phyloP scores from a whole-genome alignment of 2,329 filamentous ascomycete genomes.

The Ceratocystis lukuohia region DNA sequence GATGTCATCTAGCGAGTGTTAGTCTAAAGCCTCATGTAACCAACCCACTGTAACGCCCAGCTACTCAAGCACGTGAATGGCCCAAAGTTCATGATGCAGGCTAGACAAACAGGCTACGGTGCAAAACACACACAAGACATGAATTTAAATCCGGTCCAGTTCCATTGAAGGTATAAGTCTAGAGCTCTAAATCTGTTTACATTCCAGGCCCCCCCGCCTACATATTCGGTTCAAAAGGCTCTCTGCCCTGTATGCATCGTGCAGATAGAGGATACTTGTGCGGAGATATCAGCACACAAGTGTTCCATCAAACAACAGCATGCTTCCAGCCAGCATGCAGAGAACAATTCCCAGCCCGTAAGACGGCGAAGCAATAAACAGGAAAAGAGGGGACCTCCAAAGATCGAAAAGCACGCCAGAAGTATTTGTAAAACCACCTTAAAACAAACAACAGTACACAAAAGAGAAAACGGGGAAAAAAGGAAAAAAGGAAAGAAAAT shows the following conservation, averaged over 20 bases:
- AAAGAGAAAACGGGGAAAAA: not conserved
- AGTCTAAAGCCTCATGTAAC: not conserved
- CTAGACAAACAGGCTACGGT: not conserved
- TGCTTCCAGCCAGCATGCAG: conserved; percentile 4
- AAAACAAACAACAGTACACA: not conserved
- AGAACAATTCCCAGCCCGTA: conserved; percentile 2
- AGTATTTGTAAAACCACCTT: not conserved
- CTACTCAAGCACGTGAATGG: not conserved
- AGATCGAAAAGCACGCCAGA: not conserved
- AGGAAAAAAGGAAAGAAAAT: not conserved
- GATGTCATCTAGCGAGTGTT: not conserved
- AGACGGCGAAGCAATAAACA: conserved; percentile 7
- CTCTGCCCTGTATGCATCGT: conserved; percentile 2
- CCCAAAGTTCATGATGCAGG: not conserved
- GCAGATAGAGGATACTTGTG: not conserved
- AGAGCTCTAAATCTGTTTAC: conserved; percentile 7
- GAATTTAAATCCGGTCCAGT: not conserved
- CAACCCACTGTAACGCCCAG: not conserved
- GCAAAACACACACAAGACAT: too few species aligned
- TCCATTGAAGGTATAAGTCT: conserved; percentile 8
- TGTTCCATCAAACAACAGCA: not conserved
- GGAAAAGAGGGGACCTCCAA: conserved; percentile 2
- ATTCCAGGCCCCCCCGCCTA: conserved; percentile 1
- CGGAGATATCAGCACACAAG: not conserved
- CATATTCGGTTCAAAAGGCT: not conserved